Conservation (phyloP, 2,329 filamentous ascomycete genomes). For the Macroventuria anomochaeta region DNA sequence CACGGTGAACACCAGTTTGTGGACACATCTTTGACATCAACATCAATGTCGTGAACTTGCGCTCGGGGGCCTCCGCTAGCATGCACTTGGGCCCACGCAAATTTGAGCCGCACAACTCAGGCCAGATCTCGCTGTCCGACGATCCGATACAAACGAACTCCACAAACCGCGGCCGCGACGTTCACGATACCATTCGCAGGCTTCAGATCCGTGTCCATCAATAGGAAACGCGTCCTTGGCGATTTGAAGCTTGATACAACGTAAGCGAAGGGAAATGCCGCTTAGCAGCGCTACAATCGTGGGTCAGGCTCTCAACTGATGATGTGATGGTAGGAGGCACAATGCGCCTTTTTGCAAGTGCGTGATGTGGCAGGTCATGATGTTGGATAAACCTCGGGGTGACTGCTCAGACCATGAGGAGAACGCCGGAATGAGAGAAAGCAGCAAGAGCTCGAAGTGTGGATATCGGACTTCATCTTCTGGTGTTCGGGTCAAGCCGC, state of each 20-base stretch:
- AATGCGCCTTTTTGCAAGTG: conserved; percentile 3
- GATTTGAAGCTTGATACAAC: neutral
- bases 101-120: conserved; percentile 13
- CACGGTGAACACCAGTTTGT: neutral
- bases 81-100: conserved; percentile 2
- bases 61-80: conserved; percentile 13
- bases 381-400: neutral
- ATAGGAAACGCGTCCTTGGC: neutral
- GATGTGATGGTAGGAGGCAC: neutral
- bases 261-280: conserved; percentile 5
- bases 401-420: neutral
- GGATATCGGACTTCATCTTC: neutral
- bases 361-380: neutral
- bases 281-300: conserved; percentile 5
- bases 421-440: neutral
- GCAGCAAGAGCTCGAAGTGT: neutral
- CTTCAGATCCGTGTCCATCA: conserved; percentile 7
- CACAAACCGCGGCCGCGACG: conserved; percentile 1
- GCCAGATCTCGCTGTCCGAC: conserved; percentile 12
- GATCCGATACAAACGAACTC: conserved; percentile 6
- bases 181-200: conserved; percentile 2
- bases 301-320: conserved; percentile 1
- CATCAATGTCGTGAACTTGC: conserved; percentile 1
- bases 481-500: neutral
- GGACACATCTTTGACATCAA: conserved; percentile 5